Evolutionary conservation across 2,329 filamentous ascomycete genomes (phyloP).

Genomic region (Scytalidium lignicola): DNA sequence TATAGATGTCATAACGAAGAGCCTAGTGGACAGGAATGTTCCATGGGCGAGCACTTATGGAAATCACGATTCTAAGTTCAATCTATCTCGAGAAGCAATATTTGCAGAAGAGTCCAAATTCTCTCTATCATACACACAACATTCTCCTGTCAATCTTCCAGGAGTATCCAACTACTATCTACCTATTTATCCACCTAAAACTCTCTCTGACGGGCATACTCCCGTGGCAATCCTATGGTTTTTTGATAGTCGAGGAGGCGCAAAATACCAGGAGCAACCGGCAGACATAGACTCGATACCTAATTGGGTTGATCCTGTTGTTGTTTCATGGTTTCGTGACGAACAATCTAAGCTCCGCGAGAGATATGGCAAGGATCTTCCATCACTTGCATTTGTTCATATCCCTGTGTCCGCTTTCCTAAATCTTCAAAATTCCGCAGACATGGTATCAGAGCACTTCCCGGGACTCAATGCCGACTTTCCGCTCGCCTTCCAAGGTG

Average conservation of each 20-base stretch:
- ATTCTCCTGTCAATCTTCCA: slow-evolving; percentile 34
- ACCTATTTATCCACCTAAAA: slow-evolving; percentile 39
- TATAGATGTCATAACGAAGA: slow-evolving; percentile 53
- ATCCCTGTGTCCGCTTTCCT: slow-evolving; percentile 42
- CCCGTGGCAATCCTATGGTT: slow-evolving; percentile 60
- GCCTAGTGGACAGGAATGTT: slow-evolving; percentile 48
- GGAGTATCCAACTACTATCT: slow-evolving; percentile 52
- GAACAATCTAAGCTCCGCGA: slow-evolving; percentile 26
- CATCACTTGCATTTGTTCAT: slow-evolving; percentile 50
- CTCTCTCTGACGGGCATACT: slow-evolving; percentile 7
- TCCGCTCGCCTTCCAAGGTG: slow-evolving; percentile 32
- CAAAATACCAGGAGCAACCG: slow-evolving; percentile 37
- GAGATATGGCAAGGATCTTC: slow-evolving; percentile 32
- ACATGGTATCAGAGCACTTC: slow-evolving; percentile 31
- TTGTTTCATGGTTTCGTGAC: slow-evolving; percentile 39
- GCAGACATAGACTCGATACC: slow-evolving; percentile 23
- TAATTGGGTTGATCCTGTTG: slow-evolving; percentile 40
- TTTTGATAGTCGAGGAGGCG: slow-evolving; percentile 62
- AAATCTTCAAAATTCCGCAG: slow-evolving; percentile 31
- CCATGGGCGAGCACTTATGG: slow-evolving; percentile 66
- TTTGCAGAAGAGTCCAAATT: slow-evolving; percentile 34
- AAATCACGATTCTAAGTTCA: slow-evolving; percentile 62
- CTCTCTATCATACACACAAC: slow-evolving; percentile 34
- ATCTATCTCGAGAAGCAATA: slow-evolving; percentile 44
- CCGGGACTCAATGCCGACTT: slow-evolving; percentile 42